Conservation (phyloP, 139 green algal genomes). For the Micractinium conductrix region DNA sequence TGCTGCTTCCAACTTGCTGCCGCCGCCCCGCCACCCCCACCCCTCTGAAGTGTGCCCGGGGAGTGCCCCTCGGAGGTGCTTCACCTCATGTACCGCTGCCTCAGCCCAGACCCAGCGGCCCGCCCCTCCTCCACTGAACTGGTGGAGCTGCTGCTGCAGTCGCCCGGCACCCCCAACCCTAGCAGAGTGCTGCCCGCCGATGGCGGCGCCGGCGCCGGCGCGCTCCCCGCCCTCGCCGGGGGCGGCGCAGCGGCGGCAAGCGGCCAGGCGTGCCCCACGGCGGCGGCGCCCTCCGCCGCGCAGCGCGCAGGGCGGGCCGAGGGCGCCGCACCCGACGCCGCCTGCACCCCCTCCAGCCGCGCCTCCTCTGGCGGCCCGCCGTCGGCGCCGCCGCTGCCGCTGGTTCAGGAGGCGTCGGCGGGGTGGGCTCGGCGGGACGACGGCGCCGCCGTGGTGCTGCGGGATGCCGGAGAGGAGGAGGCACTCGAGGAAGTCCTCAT, state of each 20-base stretch:
- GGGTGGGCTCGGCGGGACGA: too few relatives aligned
- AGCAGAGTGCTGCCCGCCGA: background rate
- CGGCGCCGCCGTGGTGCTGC: too few relatives aligned
- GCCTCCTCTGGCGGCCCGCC: too few relatives aligned
- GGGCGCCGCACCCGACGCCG: too few relatives aligned
- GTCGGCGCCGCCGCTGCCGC: too few relatives aligned
- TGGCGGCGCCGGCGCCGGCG: background rate
- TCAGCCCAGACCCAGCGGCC: constrained; percentile 36
- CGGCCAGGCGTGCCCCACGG: background rate
- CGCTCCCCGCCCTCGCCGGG: background rate
- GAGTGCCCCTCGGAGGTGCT: constrained; percentile 43
- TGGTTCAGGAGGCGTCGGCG: too few relatives aligned
- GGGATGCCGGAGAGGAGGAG: too few relatives aligned
- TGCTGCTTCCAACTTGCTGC: background rate
- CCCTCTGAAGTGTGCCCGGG: constrained; percentile 42
- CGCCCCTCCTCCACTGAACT: constrained; percentile 42
- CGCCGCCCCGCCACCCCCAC: background rate
- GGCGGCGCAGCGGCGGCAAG: background rate
- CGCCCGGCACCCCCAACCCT: background rate
- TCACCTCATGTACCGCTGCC: constrained; percentile 35
- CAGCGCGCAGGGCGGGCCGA: background rate
- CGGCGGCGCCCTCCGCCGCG: too few relatives aligned
- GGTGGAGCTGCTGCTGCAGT: constrained; percentile 20
- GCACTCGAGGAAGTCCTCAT: constrained; percentile 1
- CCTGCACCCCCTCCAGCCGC: too few relatives aligned